Evolutionary conservation across 2,329 filamentous ascomycete genomes (phyloP).

Genomic region (Diaporthe amygdali): DNA sequence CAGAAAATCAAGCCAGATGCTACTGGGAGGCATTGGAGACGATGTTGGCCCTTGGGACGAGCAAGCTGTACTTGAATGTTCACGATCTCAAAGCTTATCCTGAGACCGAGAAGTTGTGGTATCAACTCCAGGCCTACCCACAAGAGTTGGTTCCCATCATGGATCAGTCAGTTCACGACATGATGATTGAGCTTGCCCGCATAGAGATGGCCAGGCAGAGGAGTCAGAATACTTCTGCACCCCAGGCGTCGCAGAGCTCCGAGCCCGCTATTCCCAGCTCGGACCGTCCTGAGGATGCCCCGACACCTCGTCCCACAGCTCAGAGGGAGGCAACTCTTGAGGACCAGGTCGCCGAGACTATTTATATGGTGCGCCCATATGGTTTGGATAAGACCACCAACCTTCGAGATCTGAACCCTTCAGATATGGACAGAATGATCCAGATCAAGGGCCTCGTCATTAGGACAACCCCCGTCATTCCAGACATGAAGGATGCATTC

Average conservation of each 20-base stretch:
- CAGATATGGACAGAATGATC: slow-evolving; percentile 94
- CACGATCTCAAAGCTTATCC: slow-evolving; percentile 92
- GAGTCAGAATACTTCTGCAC: slow-evolving; percentile 62
- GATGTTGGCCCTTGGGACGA: slow-evolving; percentile 87
- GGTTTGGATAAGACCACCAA: slow-evolving; percentile 88
- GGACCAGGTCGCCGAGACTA: slow-evolving; percentile 77
- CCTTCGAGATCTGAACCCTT: slow-evolving; percentile 90
- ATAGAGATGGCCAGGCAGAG: slow-evolving; percentile 77
- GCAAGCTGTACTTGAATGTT: slow-evolving; percentile 85
- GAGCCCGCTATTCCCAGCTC: slow-evolving; percentile 81
- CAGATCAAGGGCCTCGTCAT: slow-evolving; percentile 97
- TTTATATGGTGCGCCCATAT: slow-evolving; percentile 88
- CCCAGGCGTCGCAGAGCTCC: slow-evolving; percentile 65
- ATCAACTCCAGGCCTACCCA: slow-evolving; percentile 92
- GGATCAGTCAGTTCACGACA: slow-evolving; percentile 92
- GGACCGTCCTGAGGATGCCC: slow-evolving; percentile 65
- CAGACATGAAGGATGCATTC: slow-evolving; percentile 98
- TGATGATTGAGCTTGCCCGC: slow-evolving; percentile 88
- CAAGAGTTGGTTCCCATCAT: slow-evolving; percentile 96
- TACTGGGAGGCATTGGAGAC: slow-evolving; percentile 87
- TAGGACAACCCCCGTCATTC: slow-evolving; percentile 92
- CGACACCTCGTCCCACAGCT: slow-evolving; percentile 48
- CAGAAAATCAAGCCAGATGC: slow-evolving; percentile 77
- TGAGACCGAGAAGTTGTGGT: slow-evolving; percentile 90
- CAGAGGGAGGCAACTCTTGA: slow-evolving; percentile 67